Evolutionary conservation across 306 rosid genomes (phyloP).

Genomic region (Pueraria montana): DNA sequence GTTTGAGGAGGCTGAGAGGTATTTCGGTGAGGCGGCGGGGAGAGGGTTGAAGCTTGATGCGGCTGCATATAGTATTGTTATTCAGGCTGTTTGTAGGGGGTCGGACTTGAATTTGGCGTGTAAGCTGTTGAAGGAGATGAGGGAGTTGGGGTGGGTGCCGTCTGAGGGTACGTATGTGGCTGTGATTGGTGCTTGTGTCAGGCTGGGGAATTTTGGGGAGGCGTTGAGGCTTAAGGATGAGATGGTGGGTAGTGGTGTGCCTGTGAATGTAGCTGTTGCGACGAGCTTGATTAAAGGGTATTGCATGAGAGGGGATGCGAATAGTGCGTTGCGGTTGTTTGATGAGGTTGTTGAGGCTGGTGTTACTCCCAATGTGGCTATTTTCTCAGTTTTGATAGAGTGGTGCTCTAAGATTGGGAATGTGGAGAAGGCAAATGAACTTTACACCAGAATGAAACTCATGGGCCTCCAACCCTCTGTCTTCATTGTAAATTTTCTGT

Average conservation of each 20-base stretch:
- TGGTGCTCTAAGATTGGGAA: slow-evolving; percentile 67
- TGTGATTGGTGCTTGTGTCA: slow-evolving; percentile 70
- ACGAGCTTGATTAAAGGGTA: slow-evolving; percentile 73
- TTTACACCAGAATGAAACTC: slow-evolving; percentile 71
- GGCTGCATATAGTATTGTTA: slow-evolving; percentile 58
- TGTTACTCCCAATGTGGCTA: slow-evolving; percentile 58
- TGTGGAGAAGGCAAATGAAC: slow-evolving; percentile 69
- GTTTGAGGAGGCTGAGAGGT: slow-evolving; percentile 61
- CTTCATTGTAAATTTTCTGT: slow-evolving; percentile 56
- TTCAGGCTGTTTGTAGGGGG: slow-evolving; percentile 65
- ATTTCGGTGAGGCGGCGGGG: slow-evolving; percentile 52
- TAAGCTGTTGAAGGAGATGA: slow-evolving; percentile 71
- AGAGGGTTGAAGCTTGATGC: slow-evolving; percentile 68
- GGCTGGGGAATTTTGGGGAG: slow-evolving; percentile 67
- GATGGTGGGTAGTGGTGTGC: slow-evolving; percentile 67
- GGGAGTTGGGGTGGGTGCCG: slow-evolving; percentile 67
- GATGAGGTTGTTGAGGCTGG: slow-evolving; percentile 56
- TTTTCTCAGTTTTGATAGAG: slow-evolving; percentile 65
- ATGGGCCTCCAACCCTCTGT: slow-evolving; percentile 58
- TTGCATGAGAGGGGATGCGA: slow-evolving; percentile 64
- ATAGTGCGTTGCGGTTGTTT: slow-evolving; percentile 67
- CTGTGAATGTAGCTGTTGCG: slow-evolving; percentile 59
- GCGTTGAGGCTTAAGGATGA: slow-evolving; percentile 76
- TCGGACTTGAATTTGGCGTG: slow-evolving; percentile 52
- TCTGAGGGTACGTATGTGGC: slow-evolving; percentile 56